Percentiles rank a stretch among this genome's conserved stretches.
Evolutionary conservation across 2,329 filamentous ascomycete species (phyloP).

Genomic region (Nothomitra cinnamomea): DNA sequence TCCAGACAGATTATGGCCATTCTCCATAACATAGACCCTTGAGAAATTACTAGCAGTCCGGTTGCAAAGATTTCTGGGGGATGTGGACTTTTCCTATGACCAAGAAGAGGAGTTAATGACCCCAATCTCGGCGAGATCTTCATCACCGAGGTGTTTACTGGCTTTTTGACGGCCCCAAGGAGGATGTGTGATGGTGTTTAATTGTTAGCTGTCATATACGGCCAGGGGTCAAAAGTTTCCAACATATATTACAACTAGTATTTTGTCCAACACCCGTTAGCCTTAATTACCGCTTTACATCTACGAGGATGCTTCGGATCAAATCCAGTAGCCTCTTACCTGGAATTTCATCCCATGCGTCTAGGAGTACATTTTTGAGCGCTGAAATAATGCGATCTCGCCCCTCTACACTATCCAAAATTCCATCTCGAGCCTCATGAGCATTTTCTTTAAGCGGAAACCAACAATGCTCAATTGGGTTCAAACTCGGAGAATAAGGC

Average conservation of each 20-base stretch:
- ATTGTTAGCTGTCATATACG: too few relatives aligned
- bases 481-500: slow-evolving; percentile 14
- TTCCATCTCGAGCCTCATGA: slow-evolving; percentile 2
- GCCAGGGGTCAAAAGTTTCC: background rate
- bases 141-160: too few relatives aligned
- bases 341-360: background rate
- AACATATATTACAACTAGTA: slow-evolving; percentile 14
- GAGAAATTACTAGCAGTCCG: too few relatives aligned
- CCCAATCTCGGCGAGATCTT: too few relatives aligned
- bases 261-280: slow-evolving; percentile 7
- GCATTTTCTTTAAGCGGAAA: slow-evolving; percentile 11
- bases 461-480: slow-evolving; percentile 15
- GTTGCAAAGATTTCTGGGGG: too few relatives aligned
- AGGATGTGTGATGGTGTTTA: too few relatives aligned
- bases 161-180: too few relatives aligned
- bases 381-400: background rate
- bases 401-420: background rate
- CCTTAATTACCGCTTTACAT: slow-evolving; percentile 5
- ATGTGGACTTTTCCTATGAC: too few relatives aligned
- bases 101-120: too few relatives aligned
- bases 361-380: slow-evolving; percentile 1
- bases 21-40: too few relatives aligned
- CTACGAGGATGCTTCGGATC: slow-evolving; percentile 1
- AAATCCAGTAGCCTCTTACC: slow-evolving; percentile 1
- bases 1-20: too few relatives aligned